Evolutionary conservation across 345 rosid species (phyloP).

Genomic region (Pistacia vera): DNA sequence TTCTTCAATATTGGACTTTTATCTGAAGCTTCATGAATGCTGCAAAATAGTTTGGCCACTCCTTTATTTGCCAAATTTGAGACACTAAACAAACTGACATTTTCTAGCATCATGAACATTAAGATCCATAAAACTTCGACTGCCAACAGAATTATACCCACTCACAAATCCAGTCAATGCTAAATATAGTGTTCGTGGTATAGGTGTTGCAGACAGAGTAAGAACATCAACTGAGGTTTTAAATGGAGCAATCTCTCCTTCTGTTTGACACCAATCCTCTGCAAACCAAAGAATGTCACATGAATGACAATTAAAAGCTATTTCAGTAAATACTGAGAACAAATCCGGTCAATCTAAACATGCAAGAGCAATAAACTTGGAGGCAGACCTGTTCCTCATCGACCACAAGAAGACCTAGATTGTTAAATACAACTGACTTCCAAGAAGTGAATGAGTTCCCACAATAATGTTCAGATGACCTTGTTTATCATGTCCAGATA

Average conservation of each 20-base stretch:
- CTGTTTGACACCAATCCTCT: conserved; percentile 98
- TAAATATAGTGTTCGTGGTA: conserved; percentile 93
- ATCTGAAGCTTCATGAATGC: background rate
- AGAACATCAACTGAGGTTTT: conserved; percentile 95
- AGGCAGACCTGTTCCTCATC: conserved; percentile 94
- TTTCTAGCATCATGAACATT: background rate
- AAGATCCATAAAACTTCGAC: conserved; percentile 10
- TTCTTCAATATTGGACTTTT: background rate
- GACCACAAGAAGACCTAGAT: conserved; percentile 94
- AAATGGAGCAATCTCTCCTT: conserved; percentile 96
- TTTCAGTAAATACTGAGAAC: background rate
- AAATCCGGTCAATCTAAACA: conserved; percentile 9
- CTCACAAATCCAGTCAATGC: conserved; percentile 96
- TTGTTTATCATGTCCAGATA: conserved; percentile 64
- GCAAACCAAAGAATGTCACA: conserved; percentile 33
- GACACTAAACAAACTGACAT: conserved; percentile 7
- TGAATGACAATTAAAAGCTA: conserved; percentile 20
- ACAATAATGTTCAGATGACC: conserved; percentile 83
- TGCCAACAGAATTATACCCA: conserved; percentile 13
- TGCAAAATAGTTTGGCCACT: background rate
- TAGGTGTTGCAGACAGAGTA: conserved; percentile 95
- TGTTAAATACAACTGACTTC: conserved; percentile 87
- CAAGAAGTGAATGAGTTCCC: conserved; percentile 98
- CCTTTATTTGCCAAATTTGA: background rate
- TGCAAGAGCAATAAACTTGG: conserved; percentile 15